A percentile compares a stretch with the other conserved stretches of the same genome.
Evolutionary conservation across 495 filamentous ascomycete genomes (phyloP).

Genomic region (Pseudevernia furfuracea): DNA sequence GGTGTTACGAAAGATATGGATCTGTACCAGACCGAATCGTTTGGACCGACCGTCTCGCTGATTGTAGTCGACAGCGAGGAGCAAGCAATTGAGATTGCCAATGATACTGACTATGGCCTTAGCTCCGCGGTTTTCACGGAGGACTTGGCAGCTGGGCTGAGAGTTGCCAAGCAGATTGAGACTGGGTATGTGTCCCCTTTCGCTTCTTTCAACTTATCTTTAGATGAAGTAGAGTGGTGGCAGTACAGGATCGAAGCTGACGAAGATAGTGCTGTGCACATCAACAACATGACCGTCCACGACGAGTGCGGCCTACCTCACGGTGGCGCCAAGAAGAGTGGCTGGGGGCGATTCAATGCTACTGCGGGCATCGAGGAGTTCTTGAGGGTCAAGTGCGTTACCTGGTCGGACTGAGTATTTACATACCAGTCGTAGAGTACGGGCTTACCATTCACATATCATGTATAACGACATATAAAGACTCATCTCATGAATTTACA

Average conservation of each 20-base stretch:
- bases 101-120: slow-evolving; percentile 48
- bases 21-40: slow-evolving; percentile 71
- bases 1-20: slow-evolving; percentile 75
- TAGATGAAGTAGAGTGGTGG: slow-evolving; percentile 6
- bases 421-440: not conserved
- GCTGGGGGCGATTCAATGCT: slow-evolving; percentile 64
- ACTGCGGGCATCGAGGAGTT: slow-evolving; percentile 62
- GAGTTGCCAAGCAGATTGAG: slow-evolving; percentile 44
- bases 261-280: slow-evolving; percentile 57
- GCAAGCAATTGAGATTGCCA: slow-evolving; percentile 42
- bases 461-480: not conserved
- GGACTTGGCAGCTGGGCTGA: slow-evolving; percentile 41
- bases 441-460: not conserved
- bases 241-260: slow-evolving; percentile 9
- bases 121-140: slow-evolving; percentile 42
- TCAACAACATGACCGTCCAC: slow-evolving; percentile 79
- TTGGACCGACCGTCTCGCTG: slow-evolving; percentile 68
- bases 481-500: not conserved
- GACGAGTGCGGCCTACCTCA: slow-evolving; percentile 75
- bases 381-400: slow-evolving; percentile 76
- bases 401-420: slow-evolving; percentile 45
- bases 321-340: slow-evolving; percentile 79
- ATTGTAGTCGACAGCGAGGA: slow-evolving; percentile 42
- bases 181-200: slow-evolving; percentile 34
- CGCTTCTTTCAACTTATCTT: slow-evolving; percentile 11